phyloP scores from a whole-genome alignment of 23 red algal genomes.

The Cyanidioschyzon merolae region DNA sequence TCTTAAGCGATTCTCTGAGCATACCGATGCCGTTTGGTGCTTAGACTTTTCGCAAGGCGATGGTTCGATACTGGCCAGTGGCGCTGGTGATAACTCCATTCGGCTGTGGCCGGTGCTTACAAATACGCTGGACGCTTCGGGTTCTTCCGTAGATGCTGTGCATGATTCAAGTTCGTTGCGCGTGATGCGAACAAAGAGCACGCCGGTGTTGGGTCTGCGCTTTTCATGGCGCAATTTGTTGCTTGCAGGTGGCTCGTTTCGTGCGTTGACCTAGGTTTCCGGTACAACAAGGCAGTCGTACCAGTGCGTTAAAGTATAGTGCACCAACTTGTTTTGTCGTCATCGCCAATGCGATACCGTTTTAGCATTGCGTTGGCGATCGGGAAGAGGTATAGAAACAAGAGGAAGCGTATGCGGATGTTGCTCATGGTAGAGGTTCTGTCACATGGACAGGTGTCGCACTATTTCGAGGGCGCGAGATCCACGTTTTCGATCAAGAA shows the following conservation, averaged over 20 bases:
- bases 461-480: too few relatives aligned
- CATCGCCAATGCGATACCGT: too few relatives aligned
- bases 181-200: conserved; percentile 58
- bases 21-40: conserved; percentile 50
- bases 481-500: too few relatives aligned
- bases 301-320: too few relatives aligned
- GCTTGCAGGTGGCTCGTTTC: conserved; percentile 47
- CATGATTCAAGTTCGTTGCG: neutral
- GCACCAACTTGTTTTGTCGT: too few relatives aligned
- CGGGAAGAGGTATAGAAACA: too few relatives aligned
- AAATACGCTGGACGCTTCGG: neutral
- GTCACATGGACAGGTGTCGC: too few relatives aligned
- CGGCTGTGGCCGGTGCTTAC: conserved; percentile 33
- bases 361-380: too few relatives aligned
- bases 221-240: conserved; percentile 77
- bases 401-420: too few relatives aligned
- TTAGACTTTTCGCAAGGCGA: conserved; percentile 33
- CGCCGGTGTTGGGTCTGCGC: conserved; percentile 44
- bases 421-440: too few relatives aligned
- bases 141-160: conserved; percentile 12
- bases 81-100: conserved; percentile 34
- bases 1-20: conserved; percentile 20
- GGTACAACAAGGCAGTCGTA: too few relatives aligned
- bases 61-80: conserved; percentile 37
- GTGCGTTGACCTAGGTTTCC: conserved; percentile 4